Base-by-base conservation (phyloP, 352 stramenopile genomes). In the Discostella stelligera region DNA sequence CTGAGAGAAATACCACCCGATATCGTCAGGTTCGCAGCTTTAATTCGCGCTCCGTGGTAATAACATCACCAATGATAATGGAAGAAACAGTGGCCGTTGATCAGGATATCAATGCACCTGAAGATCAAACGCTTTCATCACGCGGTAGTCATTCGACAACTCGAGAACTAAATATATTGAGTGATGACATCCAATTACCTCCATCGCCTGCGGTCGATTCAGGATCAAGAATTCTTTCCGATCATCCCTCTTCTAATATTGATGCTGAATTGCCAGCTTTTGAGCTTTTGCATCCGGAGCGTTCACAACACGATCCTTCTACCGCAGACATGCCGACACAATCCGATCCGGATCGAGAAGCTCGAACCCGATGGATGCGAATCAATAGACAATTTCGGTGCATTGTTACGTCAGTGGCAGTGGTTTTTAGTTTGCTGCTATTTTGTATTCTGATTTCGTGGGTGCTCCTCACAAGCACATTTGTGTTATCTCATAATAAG, bases 351-450 rank as follows among this genome's bases (percentile, higher is more conserved):
- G 56, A 82, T 58, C 63, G 77, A 58, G 23, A 66, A 58, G 83
- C 83, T 50, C 56, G 80, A 64, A 71, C 16, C 27, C 60, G 77
- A 50, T 90, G 81, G 81, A 77, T 89, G 6, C 69, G 54, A 62
- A 89, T 90, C 64, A 90, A 88, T 53, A 71, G 71, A 48, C 70
- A 73, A 9, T 90, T 90, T 77, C 79, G 83, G 65, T 25, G 78
- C 18, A 71, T 88, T 7, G 76, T 90, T 46, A 82, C 56, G 10
- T 58, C 80, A 11, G 84, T 90, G 7, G 81, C 77, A n/a, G 49
- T 89, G 11, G 37, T 88, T 21, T 88, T 90, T 30, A 87, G 78
- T 48, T 66, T 89, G 9, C 27, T 90, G 0, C 53, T 90, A 14
- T 87, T 88, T 67, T 63, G 60, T 20, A 83, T 89, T 20, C 55